Percentiles rank a stretch among this genome's conserved stretches.
These are phyloP conservation scores for Trichosanthes truncata DNA, from an alignment of 306 rosid genomes.

Conservation along the genomic window DNA sequence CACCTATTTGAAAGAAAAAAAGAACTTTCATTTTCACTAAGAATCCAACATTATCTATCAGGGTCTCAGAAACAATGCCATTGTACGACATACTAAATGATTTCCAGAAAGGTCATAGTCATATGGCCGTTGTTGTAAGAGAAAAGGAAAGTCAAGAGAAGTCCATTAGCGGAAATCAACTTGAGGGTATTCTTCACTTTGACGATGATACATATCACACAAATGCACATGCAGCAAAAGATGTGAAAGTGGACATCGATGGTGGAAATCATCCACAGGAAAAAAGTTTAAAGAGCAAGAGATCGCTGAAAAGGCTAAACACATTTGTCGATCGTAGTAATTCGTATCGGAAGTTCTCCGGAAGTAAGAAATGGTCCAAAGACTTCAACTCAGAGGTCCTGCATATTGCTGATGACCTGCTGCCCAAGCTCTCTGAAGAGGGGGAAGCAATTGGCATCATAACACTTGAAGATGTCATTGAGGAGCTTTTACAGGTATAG, in stretches of 20 bases:
- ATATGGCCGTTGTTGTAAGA: conserved; percentile 69
- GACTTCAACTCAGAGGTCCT: conserved; percentile 51
- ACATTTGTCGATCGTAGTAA: conserved; percentile 27
- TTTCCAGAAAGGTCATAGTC: conserved; percentile 82
- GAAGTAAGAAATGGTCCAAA: conserved; percentile 55
- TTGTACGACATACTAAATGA: conserved; percentile 70
- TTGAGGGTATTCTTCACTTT: conserved; percentile 24
- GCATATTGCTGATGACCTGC: conserved; percentile 43
- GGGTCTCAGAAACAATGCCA: conserved; percentile 64
- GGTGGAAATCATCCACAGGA: conserved; percentile 29
- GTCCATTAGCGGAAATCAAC: conserved; percentile 13
- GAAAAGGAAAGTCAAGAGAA: conserved; percentile 25
- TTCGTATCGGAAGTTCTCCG: conserved; percentile 22
- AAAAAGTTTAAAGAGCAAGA: conserved; percentile 31
- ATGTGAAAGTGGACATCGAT: conserved; percentile 40
- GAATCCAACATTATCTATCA: conserved; percentile 12
- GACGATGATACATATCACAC: not conserved
- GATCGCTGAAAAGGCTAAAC: conserved; percentile 34
- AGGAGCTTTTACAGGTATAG: conserved; percentile 37
- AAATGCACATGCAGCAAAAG: conserved; percentile 19
- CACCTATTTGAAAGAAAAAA: not conserved
- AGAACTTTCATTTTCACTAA: not conserved
- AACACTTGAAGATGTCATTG: conserved; percentile 73
- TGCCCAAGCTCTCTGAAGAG: conserved; percentile 41
- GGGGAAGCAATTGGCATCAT: conserved; percentile 72